Percentiles rank a stretch among this genome's conserved stretches.
phyloP scores from a whole-genome alignment of 2,329 filamentous ascomycete species.

The Scytalidium lignicola region DNA sequence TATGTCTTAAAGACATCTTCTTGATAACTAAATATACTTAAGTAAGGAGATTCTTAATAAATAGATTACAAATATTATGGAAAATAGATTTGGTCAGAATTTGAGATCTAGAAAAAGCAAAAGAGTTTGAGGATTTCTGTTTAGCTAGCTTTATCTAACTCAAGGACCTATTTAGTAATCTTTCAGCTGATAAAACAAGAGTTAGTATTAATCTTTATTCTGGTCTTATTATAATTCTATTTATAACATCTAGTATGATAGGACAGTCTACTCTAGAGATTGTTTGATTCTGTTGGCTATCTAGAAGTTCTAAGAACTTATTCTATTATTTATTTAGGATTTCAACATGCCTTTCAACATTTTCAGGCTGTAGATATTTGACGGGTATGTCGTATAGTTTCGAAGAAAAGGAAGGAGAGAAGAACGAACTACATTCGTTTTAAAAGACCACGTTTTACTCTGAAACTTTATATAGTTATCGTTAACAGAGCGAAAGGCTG shows the following conservation, averaged over 20 bases:
- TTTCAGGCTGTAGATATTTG: constrained; percentile 58
- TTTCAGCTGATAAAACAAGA: constrained; percentile 47
- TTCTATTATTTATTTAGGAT: constrained; percentile 75
- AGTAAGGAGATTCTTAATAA: constrained; percentile 62
- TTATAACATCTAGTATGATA: constrained; percentile 61
- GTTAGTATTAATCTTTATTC: constrained; percentile 63
- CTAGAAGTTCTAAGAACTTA: constrained; percentile 62
- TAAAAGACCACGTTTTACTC: constrained; percentile 61
- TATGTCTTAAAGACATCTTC: constrained; percentile 64
- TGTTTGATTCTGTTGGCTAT: constrained; percentile 62
- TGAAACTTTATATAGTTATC: constrained; percentile 66
- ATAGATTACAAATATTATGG: constrained; percentile 67
- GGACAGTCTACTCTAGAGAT: constrained; percentile 67
- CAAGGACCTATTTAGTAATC: constrained; percentile 26
- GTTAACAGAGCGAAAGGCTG: constrained; percentile 61
- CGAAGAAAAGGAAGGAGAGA: constrained; percentile 61
- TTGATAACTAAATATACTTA: constrained; percentile 68
- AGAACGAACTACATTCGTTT: constrained; percentile 62
- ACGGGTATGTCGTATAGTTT: constrained; percentile 53
- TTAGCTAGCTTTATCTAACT: constrained; percentile 19
- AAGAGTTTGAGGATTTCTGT: constrained; percentile 43
- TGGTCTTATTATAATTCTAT: constrained; percentile 64
- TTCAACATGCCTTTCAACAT: constrained; percentile 61
- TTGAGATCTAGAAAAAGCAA: constrained; percentile 55
- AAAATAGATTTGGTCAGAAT: constrained; percentile 66